Evolutionary conservation across 2,329 filamentous ascomycete genomes (phyloP).

Genomic region (Calonectria hongkongensis): DNA sequence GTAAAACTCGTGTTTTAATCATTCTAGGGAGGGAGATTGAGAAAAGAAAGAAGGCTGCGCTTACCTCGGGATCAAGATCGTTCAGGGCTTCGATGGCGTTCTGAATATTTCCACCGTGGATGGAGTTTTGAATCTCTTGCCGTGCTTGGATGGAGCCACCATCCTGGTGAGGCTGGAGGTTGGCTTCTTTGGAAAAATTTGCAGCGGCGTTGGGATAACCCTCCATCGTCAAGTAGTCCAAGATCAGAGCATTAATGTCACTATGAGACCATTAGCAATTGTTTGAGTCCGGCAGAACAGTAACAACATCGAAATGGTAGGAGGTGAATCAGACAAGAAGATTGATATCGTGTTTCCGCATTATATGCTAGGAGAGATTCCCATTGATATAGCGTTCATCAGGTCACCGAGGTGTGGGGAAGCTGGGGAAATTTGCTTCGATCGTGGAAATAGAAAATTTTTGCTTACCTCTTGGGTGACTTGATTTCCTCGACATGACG

Average conservation of each 20-base stretch:
- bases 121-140: slow-evolving; percentile 88
- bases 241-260: slow-evolving; percentile 95
- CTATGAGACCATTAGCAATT: slow-evolving; percentile 69
- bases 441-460: not conserved
- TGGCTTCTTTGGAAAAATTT: slow-evolving; percentile 95
- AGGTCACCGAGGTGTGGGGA: slow-evolving; percentile 59
- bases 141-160: slow-evolving; percentile 84
- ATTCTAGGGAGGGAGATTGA: slow-evolving; percentile 67
- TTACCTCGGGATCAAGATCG: slow-evolving; percentile 92
- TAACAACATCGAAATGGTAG: slow-evolving; percentile 22
- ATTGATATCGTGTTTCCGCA: slow-evolving; percentile 87
- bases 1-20: slow-evolving; percentile 95
- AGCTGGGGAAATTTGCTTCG: not conserved
- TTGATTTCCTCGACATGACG: slow-evolving; percentile 88
- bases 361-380: slow-evolving; percentile 99
- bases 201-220: slow-evolving; percentile 94
- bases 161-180: slow-evolving; percentile 84
- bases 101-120: slow-evolving; percentile 90
- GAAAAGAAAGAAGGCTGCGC: slow-evolving; percentile 57
- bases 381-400: slow-evolving; percentile 97
- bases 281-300: slow-evolving; percentile 4
- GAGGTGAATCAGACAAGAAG: slow-evolving; percentile 78
- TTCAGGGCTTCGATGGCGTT: slow-evolving; percentile 91
- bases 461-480: slow-evolving; percentile 89
- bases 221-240: slow-evolving; percentile 97